phyloP scores from a whole-genome alignment of 1,284 basidiomycete species.

The Anthracocystis setariae region DNA sequence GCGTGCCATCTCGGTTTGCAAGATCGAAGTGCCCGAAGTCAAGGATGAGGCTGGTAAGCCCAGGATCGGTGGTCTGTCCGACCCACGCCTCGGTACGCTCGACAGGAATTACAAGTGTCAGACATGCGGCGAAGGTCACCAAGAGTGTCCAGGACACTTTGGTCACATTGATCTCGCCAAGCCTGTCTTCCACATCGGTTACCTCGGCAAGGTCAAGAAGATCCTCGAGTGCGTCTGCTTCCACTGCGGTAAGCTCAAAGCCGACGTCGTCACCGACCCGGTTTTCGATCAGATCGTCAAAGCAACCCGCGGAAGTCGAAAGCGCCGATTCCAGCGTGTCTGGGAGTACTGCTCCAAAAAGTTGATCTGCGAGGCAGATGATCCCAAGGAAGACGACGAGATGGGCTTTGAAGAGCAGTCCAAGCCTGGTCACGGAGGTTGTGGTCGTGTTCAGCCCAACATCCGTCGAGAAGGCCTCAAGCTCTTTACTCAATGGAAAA shows the following conservation, averaged over 20 bases:
- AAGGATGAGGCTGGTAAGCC: constrained; percentile 89
- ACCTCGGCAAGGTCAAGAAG: constrained; percentile 99
- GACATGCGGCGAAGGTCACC: constrained; percentile 85
- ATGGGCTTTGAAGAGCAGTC: constrained; percentile 70
- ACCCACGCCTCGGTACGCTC: constrained; percentile 96
- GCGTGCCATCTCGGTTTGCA: constrained; percentile 98
- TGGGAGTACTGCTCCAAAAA: constrained; percentile 67
- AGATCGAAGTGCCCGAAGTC: constrained; percentile 97
- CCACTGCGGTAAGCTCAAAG: constrained; percentile 97
- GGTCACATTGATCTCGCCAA: constrained; percentile 97
- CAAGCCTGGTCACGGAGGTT: constrained; percentile 80
- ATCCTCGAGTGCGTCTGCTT: constrained; percentile 98
- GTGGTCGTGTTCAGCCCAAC: constrained; percentile 89
- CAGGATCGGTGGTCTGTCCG: constrained; percentile 92
- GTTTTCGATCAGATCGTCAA: constrained; percentile 61
- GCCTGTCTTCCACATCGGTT: constrained; percentile 96
- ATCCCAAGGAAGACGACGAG: constrained; percentile 68
- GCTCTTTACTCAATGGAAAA: constrained; percentile 94
- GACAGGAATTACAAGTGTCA: constrained; percentile 99
- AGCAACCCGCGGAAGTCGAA: constrained; percentile 59
- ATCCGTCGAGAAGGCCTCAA: constrained; percentile 96
- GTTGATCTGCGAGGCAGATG: constrained; percentile 74
- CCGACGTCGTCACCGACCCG: constrained; percentile 72
- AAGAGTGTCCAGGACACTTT: constrained; percentile 86
- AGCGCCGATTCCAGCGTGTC: constrained; percentile 63